Base-by-base conservation (phyloP, 305 asterid species). In the Rubia tinctorum region DNA sequence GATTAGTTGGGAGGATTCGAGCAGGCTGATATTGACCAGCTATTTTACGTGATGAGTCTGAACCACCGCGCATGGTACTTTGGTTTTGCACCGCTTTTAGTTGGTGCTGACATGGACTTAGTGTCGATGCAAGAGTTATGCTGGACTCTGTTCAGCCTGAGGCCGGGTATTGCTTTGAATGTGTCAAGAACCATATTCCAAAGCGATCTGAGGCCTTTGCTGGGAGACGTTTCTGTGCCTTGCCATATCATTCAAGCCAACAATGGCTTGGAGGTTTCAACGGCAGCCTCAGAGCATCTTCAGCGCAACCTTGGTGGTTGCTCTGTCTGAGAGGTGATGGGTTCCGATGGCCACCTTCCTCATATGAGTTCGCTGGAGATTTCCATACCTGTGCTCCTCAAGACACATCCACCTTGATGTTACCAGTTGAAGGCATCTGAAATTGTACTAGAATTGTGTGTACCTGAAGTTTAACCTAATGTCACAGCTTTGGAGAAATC, bases 1-100 rank as follows among this genome's bases (percentile, higher is more conserved):
- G 75, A 80, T 55, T 80, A 80, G 42, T 71, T 68, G 47, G 83
- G 83, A 2, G 80, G 81, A 64, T 76, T 76, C 18, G 74, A 73
- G 14, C 66, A 58, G 45, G 78, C 37, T 10, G 84, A 76, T 18
- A 45, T 80, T 12, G 76, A 80, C 25, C 53, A 76, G 34, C 58
- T 76, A 45, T 73, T 73, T 25, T 34, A 34, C 39, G 39, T 5
- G 0, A 34, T 34, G 39, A 34, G 3, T 34, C 39, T 34, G 39
- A 34, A 34, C 39, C 3, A 44, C 55, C 9, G 78, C 0, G 69
- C 81, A 2, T 76, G 84, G 81, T 76, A 76, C 27, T 34, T 43
- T 15, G 80, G 80, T 2, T 64, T 68, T 34, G 83, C 78, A 3
- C 78, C n/a, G n/a, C 83, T 0, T 30, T 76, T 66, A 30, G 75